Base-by-base conservation (phyloP, 768 basidiomycete species). In the Pholiota molesta region DNA sequence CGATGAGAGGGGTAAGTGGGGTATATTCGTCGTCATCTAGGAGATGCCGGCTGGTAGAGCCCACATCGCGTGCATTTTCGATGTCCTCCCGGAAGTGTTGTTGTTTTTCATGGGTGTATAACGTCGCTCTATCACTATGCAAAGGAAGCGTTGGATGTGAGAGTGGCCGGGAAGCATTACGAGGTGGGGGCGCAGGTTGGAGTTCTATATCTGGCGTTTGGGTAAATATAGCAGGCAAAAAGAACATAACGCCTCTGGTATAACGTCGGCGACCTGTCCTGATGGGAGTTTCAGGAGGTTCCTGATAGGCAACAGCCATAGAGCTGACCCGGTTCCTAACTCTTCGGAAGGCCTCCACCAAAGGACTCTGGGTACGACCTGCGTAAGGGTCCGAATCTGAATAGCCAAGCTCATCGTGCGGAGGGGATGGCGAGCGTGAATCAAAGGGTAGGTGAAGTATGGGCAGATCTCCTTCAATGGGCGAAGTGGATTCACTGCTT, bases 141-240 rank as follows among this genome's bases (percentile, higher is more conserved):
- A 67, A 39, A 53, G 74, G 61, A 31, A 68, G 68, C 31, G 75
- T 71, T 51, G 70, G 62, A 33, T 70, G 57, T 5, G 66, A 53
- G 19, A 67, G 57, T 51, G 71, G 62, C 23, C 70, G 71, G 33
- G 69, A 66, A 16, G 71, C 62, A 19, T 72, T 60, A 44, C 72
- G 64, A 9, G 65, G 63, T 28, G 63, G 66, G 10, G 65, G 65
- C 10, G 75, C 62, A 42, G 72, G 65, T 44, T 77, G 77, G 13
- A 83, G 72, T 65, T 83, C 83, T 52, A 84, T 75, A 59, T 83
- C 80, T 47, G 75, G 76, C 5, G 77, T 63, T 28, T 60, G 85
- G 79, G 89, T 81, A 71, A 93, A 90, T 67, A 92, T 87, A 35
- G 91, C 90, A 21, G 92, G 92, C 54, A 94, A 81, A 80, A 93